Conservation (phyloP, 2,329 filamentous ascomycete genomes). For the Fusarium tricinctum region DNA sequence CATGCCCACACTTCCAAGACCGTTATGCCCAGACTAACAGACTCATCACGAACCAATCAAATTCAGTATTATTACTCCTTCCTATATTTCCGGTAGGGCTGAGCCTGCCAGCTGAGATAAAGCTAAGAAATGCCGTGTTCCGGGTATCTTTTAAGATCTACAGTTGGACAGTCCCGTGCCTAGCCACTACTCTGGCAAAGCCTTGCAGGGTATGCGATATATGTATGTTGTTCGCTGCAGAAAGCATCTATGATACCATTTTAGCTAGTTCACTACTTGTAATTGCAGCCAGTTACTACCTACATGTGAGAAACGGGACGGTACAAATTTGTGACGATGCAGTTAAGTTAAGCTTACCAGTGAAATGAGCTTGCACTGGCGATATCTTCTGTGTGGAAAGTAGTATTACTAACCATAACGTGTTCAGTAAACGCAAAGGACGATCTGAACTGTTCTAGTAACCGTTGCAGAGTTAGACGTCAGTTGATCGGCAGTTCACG, state of each 20-base stretch:
- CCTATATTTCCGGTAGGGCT: not conserved
- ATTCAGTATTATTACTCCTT: fast-evolving
- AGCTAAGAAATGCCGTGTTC: not conserved
- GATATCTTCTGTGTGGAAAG: not conserved
- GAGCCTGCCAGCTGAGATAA: not conserved
- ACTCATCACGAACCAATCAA: slow-evolving; percentile 21
- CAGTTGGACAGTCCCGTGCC: slow-evolving; percentile 4
- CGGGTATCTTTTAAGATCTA: slow-evolving; percentile 15
- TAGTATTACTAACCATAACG: not conserved
- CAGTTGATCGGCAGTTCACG: not conserved
- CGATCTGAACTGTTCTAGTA: not conserved
- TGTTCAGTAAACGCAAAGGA: not conserved
- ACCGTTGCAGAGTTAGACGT: not conserved
- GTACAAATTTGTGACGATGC: too few species aligned
- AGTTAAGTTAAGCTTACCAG: not conserved
- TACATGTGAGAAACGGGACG: too few species aligned
- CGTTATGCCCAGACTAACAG: not conserved
- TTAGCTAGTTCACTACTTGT: too few species aligned
- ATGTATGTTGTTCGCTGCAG: too few species aligned
- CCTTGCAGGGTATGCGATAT: not conserved
- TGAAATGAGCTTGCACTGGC: not conserved
- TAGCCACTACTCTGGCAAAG: not conserved
- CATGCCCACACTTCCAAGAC: not conserved
- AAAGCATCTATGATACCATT: too few species aligned
- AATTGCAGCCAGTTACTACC: too few species aligned